These are phyloP conservation scores for Pseudogymnoascus sp. DNA, from an alignment of 2,329 filamentous ascomycete genomes.

Conservation along the genomic window DNA sequence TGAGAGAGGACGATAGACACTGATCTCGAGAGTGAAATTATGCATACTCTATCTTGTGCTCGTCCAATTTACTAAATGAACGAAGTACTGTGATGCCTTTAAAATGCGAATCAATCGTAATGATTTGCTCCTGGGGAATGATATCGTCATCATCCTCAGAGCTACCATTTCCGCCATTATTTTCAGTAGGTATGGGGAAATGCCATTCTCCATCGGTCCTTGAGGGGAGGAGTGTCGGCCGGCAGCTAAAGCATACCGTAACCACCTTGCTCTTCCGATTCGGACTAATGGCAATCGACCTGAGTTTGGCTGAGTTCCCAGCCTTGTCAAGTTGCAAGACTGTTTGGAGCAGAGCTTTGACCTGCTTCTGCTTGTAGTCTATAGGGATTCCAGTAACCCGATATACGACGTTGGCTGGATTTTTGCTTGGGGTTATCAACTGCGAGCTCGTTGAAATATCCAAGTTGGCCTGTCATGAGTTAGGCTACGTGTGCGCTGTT, in stretches of 20 bases:
- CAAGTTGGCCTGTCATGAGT: not conserved
- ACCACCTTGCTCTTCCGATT: not conserved
- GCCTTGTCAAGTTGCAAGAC: not conserved
- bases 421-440: not conserved
- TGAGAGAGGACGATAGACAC: too few species aligned
- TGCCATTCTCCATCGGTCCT: not conserved
- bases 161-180: not conserved
- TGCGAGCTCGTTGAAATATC: not conserved
- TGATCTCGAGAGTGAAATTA: too few species aligned
- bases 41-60: not conserved
- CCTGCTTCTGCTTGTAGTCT: conserved; percentile 4
- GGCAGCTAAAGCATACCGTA: not conserved
- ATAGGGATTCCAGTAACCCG: not conserved
- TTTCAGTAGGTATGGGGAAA: not conserved
- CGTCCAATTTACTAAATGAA: not conserved
- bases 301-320: not conserved
- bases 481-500: not conserved
- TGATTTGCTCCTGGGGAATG: not conserved
- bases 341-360: not conserved
- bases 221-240: not conserved
- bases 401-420: not conserved
- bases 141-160: not conserved
- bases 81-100: not conserved
- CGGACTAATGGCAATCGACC: not conserved
- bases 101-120: conserved; percentile 2